Base-by-base conservation (phyloP, 75 land plant genomes). In the Selaginella moellendorffii region DNA sequence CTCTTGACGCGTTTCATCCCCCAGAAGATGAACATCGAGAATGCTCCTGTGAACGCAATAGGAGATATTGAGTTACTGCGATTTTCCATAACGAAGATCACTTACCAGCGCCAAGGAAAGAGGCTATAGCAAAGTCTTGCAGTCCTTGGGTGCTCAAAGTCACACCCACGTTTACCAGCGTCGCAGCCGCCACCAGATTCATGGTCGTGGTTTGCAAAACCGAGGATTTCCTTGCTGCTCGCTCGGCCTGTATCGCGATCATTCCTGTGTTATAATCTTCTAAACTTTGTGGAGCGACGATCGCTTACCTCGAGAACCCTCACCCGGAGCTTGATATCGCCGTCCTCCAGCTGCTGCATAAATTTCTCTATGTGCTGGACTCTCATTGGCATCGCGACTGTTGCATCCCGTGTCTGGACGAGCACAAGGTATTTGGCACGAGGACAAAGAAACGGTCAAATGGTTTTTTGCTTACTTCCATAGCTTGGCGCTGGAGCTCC, bases 271-370 rank as follows among this genome's bases (percentile, higher is more conserved):
- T 1, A 62, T 62, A 25, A 36, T 36, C 5, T 5, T 5, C 14
- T 36, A 36, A n/a, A 36, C 14, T 36, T 5, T 36, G 14, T 36
- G 14, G 5, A 56, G 5, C 9, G 8, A 56, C 8, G 59, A 56
- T 24, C 8, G 30, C 30, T 26, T 72, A 91, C 97, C 88, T 91
- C 97, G 12, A 91, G 82, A 20, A 85, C 89, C 58, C 97, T 68
- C 10, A 91, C 97, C 5, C 97, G 83, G 1, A 91, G 88, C 71
- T 91, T 91, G 23, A 91, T 54, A 62, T 91, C 97, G 26, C 97
- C 97, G 8, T 85, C 62, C 42, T 91, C 97, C 53, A 91, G 81
- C 65, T 91, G 88, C 70, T 81, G 69, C 20, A 88, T 77, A 72
- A 88, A 66, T 24, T 91, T 81, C 31, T 91, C 97, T 29, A 91